Evolutionary conservation across 2,329 filamentous ascomycete genomes (phyloP).

Genomic region (Sporothrix mexicana): DNA sequence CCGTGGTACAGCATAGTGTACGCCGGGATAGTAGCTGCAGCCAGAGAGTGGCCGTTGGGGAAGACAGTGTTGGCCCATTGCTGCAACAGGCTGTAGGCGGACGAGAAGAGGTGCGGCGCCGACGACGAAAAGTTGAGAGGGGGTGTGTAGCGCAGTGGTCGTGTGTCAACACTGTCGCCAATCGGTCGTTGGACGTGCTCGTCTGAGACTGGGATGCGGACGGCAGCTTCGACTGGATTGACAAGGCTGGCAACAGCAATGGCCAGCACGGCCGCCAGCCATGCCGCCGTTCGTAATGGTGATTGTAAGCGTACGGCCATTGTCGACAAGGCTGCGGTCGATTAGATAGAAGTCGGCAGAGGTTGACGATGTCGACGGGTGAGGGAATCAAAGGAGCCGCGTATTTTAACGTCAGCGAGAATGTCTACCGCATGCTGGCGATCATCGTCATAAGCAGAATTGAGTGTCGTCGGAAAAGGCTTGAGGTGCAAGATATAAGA

Average conservation of each 20-base stretch:
- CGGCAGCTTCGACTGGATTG: slow-evolving; percentile 17
- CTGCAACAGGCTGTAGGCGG: slow-evolving; percentile 53
- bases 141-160: neutral
- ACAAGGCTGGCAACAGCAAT: neutral
- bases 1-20: slow-evolving; percentile 59
- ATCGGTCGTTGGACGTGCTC: neutral
- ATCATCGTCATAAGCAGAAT: no score
- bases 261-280: neutral
- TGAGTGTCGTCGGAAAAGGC: neutral
- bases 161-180: neutral
- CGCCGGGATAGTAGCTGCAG: slow-evolving; percentile 52
- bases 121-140: slow-evolving; percentile 55
- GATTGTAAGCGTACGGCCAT: neutral
- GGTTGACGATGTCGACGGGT: neutral
- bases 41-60: slow-evolving; percentile 56
- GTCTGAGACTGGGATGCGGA: neutral
- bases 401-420: no score
- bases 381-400: neutral
- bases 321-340: neutral
- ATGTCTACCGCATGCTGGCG: neutral
- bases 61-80: slow-evolving; percentile 60
- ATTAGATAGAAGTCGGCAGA: no score
- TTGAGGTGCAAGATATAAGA: neutral
- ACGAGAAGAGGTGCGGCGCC: slow-evolving; percentile 56
- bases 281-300: neutral